Percentiles rank a stretch among this genome's conserved stretches.
Conservation (phyloP, 2,329 filamentous ascomycete species). For the Emergomyces pasteurianus region DNA sequence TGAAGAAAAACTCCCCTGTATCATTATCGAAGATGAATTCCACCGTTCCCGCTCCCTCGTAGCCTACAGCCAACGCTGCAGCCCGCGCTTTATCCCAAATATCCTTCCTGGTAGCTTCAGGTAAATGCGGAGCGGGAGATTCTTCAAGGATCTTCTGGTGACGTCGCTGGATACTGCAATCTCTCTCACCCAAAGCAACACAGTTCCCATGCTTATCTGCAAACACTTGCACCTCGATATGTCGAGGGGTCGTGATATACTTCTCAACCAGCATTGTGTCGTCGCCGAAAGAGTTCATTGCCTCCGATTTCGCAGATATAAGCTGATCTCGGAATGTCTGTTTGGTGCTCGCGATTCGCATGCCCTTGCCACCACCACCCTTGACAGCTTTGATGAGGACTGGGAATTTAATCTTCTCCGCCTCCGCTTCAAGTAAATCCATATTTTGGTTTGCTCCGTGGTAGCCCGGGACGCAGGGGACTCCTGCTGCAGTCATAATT, state of each 20-base stretch:
- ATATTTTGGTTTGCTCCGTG: constrained; percentile 74
- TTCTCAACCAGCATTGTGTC: constrained; percentile 57
- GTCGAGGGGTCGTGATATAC: constrained; percentile 54
- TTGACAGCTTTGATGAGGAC: constrained; percentile 56
- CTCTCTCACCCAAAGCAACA: constrained; percentile 52
- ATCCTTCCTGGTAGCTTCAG: constrained; percentile 48
- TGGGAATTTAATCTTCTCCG: constrained; percentile 56
- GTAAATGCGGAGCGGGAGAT: constrained; percentile 51
- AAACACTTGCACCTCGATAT: constrained; percentile 57
- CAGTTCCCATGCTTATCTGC: constrained; percentile 54
- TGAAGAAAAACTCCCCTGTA: constrained; percentile 54
- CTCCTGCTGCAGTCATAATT: constrained; percentile 91
- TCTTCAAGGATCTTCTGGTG: constrained; percentile 58
- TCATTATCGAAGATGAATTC: constrained; percentile 62
- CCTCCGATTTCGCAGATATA: constrained; percentile 52
- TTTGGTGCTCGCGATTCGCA: constrained; percentile 49
- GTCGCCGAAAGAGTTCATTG: constrained; percentile 52
- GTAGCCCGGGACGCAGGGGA: constrained; percentile 93
- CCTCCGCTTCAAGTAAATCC: constrained; percentile 51
- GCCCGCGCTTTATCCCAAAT: constrained; percentile 54
- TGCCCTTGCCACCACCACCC: constrained; percentile 56
- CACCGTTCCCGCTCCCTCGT: constrained; percentile 55
- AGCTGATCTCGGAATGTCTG: constrained; percentile 50
- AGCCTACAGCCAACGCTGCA: constrained; percentile 51
- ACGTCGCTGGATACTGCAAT: constrained; percentile 54